Percentiles rank a stretch among this genome's conserved stretches.
phyloP scores from a whole-genome alignment of 2,329 filamentous ascomycete species.

The Aureobasidium namibiae region DNA sequence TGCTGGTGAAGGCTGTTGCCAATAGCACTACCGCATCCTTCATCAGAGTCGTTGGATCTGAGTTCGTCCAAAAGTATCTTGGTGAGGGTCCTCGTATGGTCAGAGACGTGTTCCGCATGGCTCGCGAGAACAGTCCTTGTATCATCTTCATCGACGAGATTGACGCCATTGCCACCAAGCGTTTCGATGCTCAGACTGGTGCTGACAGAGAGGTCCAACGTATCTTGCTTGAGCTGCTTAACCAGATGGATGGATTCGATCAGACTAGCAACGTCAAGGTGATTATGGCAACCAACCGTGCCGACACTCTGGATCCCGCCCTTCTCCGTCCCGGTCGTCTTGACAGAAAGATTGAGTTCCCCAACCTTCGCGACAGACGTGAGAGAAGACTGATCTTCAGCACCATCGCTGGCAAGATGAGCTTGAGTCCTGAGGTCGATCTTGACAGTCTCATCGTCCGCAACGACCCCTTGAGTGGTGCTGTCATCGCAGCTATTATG shows the following conservation, averaged over 20 bases:
- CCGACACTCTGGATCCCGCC: slow-evolving; percentile 92
- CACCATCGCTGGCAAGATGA: slow-evolving; percentile 98
- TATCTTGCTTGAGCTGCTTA: slow-evolving; percentile 92
- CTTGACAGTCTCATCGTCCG: slow-evolving; percentile 92
- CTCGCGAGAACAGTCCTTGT: slow-evolving; percentile 90
- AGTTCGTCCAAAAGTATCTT: slow-evolving; percentile 98
- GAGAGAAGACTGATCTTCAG: slow-evolving; percentile 94
- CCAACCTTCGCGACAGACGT: slow-evolving; percentile 83
- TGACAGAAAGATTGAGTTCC: slow-evolving; percentile 98
- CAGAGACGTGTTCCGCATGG: slow-evolving; percentile 98
- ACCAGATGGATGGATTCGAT: slow-evolving; percentile 99
- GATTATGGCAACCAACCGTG: slow-evolving; percentile 99
- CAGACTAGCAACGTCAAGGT: slow-evolving; percentile 99
- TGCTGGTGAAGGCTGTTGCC: slow-evolving; percentile 96
- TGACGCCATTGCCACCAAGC: slow-evolving; percentile 96
- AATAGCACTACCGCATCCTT: slow-evolving; percentile 98
- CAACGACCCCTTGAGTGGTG: slow-evolving; percentile 90
- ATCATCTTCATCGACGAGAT: slow-evolving; percentile 99
- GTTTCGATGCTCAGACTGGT: slow-evolving; percentile 97
- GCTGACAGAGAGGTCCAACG: slow-evolving; percentile 97
- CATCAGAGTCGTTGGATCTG: slow-evolving; percentile 94
- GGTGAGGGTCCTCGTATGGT: slow-evolving; percentile 98
- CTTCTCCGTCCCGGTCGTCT: slow-evolving; percentile 89
- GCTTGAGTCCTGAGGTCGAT: slow-evolving; percentile 89
- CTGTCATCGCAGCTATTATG: slow-evolving; percentile 98